A percentile compares a stretch with the other conserved stretches of the same genome.
phyloP scores from a whole-genome alignment of 164 flowering plant genomes.

The Hamamelis virginiana region DNA sequence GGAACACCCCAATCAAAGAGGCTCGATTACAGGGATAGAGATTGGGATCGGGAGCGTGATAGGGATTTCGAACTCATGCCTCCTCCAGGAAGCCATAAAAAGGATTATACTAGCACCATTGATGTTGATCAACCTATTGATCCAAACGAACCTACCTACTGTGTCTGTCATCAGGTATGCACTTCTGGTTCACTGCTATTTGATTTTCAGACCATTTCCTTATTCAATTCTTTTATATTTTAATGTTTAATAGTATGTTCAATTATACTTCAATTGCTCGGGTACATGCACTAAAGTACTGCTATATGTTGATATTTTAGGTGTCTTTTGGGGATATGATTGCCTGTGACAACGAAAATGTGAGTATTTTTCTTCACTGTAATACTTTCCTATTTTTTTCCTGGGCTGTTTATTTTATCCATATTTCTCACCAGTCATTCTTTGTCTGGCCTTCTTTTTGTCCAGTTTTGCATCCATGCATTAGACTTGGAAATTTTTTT shows the following conservation, averaged over 20 bases:
- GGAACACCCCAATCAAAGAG: slow-evolving; percentile 79
- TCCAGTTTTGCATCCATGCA: too few relatives aligned
- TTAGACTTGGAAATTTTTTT: too few relatives aligned
- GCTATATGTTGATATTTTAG: slow-evolving; percentile 33
- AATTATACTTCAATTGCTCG: not conserved
- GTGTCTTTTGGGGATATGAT: slow-evolving; percentile 99
- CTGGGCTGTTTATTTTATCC: not conserved
- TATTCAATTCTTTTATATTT: not conserved
- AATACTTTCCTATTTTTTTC: not conserved
- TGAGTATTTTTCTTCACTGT: slow-evolving; percentile 32
- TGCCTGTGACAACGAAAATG: slow-evolving; percentile 97
- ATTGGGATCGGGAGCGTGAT: slow-evolving; percentile 93
- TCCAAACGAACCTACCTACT: slow-evolving; percentile 98
- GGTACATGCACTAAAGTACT: slow-evolving; percentile 5
- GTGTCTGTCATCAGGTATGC: slow-evolving; percentile 93
- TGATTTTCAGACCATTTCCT: not conserved
- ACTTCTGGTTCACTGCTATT: not conserved
- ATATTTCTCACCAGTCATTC: not conserved
- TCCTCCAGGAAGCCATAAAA: slow-evolving; percentile 93
- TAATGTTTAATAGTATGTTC: not conserved
- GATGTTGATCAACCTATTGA: slow-evolving; percentile 94
- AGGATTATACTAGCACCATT: slow-evolving; percentile 58
- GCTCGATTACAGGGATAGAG: slow-evolving; percentile 70
- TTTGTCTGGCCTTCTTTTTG: not conserved
- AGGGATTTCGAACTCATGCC: slow-evolving; percentile 99